Evolutionary conservation across 2,329 filamentous ascomycete species (phyloP).

Genomic region (Cyphellophora attinorum): DNA sequence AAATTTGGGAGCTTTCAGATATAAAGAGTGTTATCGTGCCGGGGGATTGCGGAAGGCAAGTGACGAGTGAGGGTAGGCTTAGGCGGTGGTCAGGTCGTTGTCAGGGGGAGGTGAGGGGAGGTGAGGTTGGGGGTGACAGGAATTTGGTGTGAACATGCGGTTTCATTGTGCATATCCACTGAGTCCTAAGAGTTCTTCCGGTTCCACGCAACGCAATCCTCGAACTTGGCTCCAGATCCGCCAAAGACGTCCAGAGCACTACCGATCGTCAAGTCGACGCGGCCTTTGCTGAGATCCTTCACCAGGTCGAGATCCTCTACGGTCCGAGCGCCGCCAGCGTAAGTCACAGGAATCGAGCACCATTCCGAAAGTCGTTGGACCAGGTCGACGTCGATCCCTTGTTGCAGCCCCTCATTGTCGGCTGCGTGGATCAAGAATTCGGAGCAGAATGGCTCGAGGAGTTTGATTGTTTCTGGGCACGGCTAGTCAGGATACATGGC

Average conservation of each 20-base stretch:
- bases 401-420: slow-evolving; percentile 89
- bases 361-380: slow-evolving; percentile 69
- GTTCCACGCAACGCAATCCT: slow-evolving; percentile 88
- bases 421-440: slow-evolving; percentile 97
- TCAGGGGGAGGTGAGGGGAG: too few relatives aligned
- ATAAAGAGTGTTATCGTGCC: too few relatives aligned
- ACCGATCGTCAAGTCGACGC: slow-evolving; percentile 88
- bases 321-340: slow-evolving; percentile 83
- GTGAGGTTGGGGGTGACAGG: too few relatives aligned
- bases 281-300: slow-evolving; percentile 65
- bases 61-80: too few relatives aligned
- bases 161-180: too few relatives aligned
- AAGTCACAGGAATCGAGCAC: slow-evolving; percentile 89
- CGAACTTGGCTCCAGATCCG: slow-evolving; percentile 73
- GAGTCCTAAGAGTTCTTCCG: slow-evolving; percentile 26
- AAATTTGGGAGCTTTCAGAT: too few relatives aligned
- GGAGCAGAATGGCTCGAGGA: slow-evolving; percentile 82
- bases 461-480: slow-evolving; percentile 61
- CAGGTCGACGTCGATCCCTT: slow-evolving; percentile 78
- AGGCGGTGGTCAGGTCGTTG: too few relatives aligned
- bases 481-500: neutral
- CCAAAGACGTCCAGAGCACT: slow-evolving; percentile 96
- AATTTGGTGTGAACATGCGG: too few relatives aligned
- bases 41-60: too few relatives aligned
- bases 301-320: slow-evolving; percentile 77